These are phyloP conservation scores for Ilyonectria destructans DNA, from an alignment of 2,329 filamentous ascomycete species.

Conservation along the genomic window DNA sequence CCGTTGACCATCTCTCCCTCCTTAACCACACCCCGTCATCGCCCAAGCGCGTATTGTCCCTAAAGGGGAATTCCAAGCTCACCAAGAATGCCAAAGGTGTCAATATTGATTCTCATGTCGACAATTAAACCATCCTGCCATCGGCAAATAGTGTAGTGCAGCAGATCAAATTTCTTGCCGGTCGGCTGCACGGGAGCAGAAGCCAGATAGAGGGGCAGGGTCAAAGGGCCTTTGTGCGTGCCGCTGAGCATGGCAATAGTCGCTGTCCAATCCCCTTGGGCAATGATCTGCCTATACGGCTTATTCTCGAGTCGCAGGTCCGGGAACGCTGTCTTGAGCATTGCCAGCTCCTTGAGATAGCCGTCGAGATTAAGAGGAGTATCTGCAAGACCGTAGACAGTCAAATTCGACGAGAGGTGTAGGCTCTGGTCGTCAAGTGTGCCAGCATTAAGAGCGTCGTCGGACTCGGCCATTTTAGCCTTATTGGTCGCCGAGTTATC, in stretches of 20 bases:
- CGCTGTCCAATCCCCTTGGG: slow-evolving; percentile 20
- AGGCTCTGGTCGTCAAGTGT: neutral
- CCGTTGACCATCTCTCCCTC: no score
- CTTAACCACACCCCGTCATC: no score
- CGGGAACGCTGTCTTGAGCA: slow-evolving; percentile 4
- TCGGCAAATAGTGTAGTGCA: slow-evolving; percentile 14
- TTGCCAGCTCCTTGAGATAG: slow-evolving; percentile 1
- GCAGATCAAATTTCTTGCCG: neutral
- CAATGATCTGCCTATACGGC: slow-evolving; percentile 13
- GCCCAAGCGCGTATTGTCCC: no score
- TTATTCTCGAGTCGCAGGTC: slow-evolving; percentile 13
- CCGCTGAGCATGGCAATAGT: slow-evolving; percentile 13
- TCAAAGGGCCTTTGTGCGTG: neutral
- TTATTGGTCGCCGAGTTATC: neutral
- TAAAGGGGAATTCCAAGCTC: no score
- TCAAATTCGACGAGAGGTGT: neutral
- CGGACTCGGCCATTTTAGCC: neutral
- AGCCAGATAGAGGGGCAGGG: neutral
- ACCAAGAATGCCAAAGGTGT: no score
- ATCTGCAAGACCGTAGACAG: neutral
- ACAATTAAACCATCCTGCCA: slow-evolving; percentile 18
- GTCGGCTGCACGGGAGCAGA: neutral
- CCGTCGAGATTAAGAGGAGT: neutral
- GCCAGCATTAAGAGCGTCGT: neutral
- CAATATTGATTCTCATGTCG: no score